Conservation (phyloP, 1,284 basidiomycete genomes). For the Sporisorium reilianum region DNA sequence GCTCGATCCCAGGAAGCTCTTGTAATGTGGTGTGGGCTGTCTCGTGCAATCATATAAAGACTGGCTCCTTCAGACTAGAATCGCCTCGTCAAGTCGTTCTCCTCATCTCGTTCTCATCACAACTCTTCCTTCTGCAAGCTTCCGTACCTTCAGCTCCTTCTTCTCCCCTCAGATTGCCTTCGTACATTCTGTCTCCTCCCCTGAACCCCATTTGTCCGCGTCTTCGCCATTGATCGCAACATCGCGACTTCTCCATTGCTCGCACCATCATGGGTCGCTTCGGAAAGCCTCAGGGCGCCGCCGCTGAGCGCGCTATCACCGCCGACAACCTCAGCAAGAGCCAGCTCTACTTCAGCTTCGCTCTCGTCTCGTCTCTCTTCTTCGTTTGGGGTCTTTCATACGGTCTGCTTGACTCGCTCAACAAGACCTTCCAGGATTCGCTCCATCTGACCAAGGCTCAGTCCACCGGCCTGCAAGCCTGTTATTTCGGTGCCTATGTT, state of each 20-base stretch:
- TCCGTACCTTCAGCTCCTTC: no score
- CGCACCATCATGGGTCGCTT: conserved; percentile 32
- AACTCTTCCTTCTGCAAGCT: not conserved
- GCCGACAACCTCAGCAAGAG: conserved; percentile 28
- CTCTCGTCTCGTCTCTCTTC: conserved; percentile 81
- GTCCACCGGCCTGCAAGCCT: conserved; percentile 85
- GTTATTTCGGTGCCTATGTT: conserved; percentile 78
- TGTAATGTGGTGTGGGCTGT: no score
- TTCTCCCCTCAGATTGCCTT: no score
- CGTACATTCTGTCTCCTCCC: no score
- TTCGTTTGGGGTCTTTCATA: conserved; percentile 78
- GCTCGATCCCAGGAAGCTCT: no score
- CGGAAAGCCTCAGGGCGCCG: conserved; percentile 27
- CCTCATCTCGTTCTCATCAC: conserved; percentile 3
- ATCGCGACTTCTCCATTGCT: no score
- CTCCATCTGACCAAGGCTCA: conserved; percentile 80
- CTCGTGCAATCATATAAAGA: conserved; percentile 8
- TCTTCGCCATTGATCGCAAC: no score
- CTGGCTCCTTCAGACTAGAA: not conserved
- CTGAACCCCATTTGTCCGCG: no score
- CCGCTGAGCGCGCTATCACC: conserved; percentile 36
- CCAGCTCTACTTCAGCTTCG: conserved; percentile 73
- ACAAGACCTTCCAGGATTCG: conserved; percentile 81
- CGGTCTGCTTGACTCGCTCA: conserved; percentile 84
- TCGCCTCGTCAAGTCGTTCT: no score